Base-by-base conservation (phyloP, 2,329 filamentous ascomycete species). In the Aureobasidium sp. region DNA sequence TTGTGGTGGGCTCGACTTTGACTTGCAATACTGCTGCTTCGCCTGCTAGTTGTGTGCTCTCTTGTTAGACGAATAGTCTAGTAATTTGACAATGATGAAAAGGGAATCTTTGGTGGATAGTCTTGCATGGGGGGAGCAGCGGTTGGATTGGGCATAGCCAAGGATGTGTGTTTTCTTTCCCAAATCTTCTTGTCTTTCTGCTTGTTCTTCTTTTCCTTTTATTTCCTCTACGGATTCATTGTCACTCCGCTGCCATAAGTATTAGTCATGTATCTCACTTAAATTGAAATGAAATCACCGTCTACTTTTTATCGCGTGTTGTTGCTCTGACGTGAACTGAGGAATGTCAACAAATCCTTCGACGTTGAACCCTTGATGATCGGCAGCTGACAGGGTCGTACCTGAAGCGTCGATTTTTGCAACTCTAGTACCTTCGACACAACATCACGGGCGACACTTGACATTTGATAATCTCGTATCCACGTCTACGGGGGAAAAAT, bases 1-100 rank as follows among this genome's bases (percentile, higher is more conserved):
- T 68, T 15, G 65, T 62, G 56, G 63, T 67, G 11, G 69, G 69
- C 1, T 59, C 69, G 48, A 61, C 63, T 1, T 55, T 72, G 52
- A 67, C 62, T 47, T 72, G 70, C 56, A 61, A 69, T 62, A 68
- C 68, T 12, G 62, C 45, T 22, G 34, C 20, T 20, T 17, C 55
- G 3, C 53, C 53, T n/a, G 55, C 55, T 14, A 39, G 22, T 29
- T 58, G 55, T n/a, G 55, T 58, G 7, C 29, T 44, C 8, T 36
- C 29, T 7, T 58, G 20, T n/a, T 44, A 25, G 3, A 17, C 12
- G 9, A 17, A 3, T 1, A 3, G 4, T n/a, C 20, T n/a, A 14
- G 14, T 11, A 12, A 22, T 0, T 7, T 12, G 41, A 22, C 15
- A 3, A 29, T 17, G 6, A n/a, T 22, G 25, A n/a, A 27, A 55